These are phyloP conservation scores for Rhododendron vialii DNA, from an alignment of 148 eudicot genomes.

Conservation along the genomic window DNA sequence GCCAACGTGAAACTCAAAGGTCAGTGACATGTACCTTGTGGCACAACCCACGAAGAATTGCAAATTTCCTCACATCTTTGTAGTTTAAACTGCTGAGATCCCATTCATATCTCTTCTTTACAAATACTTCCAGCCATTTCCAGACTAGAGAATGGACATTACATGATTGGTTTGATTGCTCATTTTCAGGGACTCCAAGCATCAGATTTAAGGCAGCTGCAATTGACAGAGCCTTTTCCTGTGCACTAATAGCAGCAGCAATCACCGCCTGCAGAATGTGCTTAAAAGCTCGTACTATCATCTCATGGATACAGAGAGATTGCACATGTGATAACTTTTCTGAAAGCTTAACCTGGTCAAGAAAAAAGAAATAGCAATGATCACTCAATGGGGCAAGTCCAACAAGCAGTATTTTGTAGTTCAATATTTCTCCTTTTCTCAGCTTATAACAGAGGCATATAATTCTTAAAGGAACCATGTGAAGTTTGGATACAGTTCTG, in stretches of 20 bases:
- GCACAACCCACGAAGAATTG: slow-evolving; percentile 93
- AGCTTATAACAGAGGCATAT: not conserved
- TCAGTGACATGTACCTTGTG: slow-evolving; percentile 62
- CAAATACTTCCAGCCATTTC: slow-evolving; percentile 85
- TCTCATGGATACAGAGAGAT: slow-evolving; percentile 98
- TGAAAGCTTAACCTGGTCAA: slow-evolving; percentile 85
- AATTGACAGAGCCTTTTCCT: slow-evolving; percentile 65
- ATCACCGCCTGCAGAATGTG: slow-evolving; percentile 95
- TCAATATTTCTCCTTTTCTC: not conserved
- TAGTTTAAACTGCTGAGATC: slow-evolving; percentile 64
- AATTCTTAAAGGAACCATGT: not conserved
- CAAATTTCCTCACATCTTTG: slow-evolving; percentile 89
- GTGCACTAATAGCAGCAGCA: slow-evolving; percentile 54
- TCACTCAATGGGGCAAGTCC: slow-evolving; percentile 5
- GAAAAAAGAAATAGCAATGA: slow-evolving; percentile 9
- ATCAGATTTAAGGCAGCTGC: slow-evolving; percentile 86
- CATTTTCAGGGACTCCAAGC: slow-evolving; percentile 67
- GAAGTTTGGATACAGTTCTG: not conserved
- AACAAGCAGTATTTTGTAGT: not conserved
- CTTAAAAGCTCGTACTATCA: slow-evolving; percentile 98
- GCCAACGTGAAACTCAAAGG: not conserved
- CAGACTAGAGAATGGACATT: slow-evolving; percentile 57
- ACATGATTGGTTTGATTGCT: slow-evolving; percentile 28
- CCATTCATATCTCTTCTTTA: slow-evolving; percentile 88
- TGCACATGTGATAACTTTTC: slow-evolving; percentile 98